Base-by-base conservation (phyloP, 2,329 filamentous ascomycete species). In the Talaromyces sp. region DNA sequence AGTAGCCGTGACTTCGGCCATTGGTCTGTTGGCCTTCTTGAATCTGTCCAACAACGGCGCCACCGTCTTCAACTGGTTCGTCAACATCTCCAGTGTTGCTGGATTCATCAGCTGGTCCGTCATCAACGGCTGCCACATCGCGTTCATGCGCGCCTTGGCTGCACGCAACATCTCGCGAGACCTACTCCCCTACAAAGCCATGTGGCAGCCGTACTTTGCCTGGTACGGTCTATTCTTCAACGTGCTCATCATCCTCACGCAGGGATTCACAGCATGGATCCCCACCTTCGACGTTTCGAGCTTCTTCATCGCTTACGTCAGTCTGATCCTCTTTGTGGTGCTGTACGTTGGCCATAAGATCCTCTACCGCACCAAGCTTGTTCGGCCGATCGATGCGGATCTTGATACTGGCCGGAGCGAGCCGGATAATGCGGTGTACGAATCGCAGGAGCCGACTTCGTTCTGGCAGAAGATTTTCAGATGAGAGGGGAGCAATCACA, bases 191-290 rank as follows among this genome's bases (percentile, higher is more conserved):
- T 89, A 87, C 70, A 76, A 74, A 25, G 84, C 85, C 1, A 77
- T 82, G 9, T 73, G 82, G 60, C 84, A 88, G 71, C 86, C 86
- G 0, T 89, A 77, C 65, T 77, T 87, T 43, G 80, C 85, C 1
- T 85, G 78, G 72, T 87, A 86, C 64, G 86, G 86, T 2, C 75
- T 88, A 3, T 82, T 85, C 69, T 86, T 87, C 73, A 86, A 81
- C 70, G 61, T 81, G 2, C 69, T 89, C 52, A 85, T 89, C 61
- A 79, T 85, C 53, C 60, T 89, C 21, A 89, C 87, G 0, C 85
- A 85, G 66, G 87, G 87, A 3, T 89, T 89, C 72, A 84, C 84
- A 9, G 80, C 81, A 5, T 89, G 88, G 67, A 84, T 89, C 40
- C 75, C 73, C 1, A 61, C 41, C 69, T 62, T 52, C 15, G 28